A percentile compares a stretch with the other conserved stretches of the same genome.
Conservation (phyloP, 2,329 filamentous ascomycete genomes). For the Penicillium sclerotiorum region DNA sequence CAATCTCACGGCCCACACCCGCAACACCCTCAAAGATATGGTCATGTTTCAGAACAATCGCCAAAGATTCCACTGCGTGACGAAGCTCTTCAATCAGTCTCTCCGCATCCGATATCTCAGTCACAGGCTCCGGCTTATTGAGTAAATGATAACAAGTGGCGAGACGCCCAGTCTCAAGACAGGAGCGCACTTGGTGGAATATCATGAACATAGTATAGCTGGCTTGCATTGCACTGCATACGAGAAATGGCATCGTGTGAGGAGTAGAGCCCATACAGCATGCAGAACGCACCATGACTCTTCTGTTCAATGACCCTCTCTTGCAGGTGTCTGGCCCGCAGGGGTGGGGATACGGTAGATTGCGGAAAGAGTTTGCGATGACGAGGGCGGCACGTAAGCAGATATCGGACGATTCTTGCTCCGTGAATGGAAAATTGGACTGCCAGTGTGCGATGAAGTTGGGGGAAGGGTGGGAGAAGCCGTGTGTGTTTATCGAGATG, state of each 20-base stretch:
- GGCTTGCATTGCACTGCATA: constrained; percentile 27
- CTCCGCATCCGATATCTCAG: constrained; percentile 27
- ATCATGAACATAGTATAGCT: constrained; percentile 29
- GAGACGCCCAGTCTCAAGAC: constrained; percentile 17
- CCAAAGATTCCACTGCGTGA: constrained; percentile 21
- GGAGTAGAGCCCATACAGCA: constrained; percentile 6
- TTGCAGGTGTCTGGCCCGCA: constrained; percentile 4
- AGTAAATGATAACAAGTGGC: constrained; percentile 25
- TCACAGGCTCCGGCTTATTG: constrained; percentile 17
- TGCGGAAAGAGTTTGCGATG: constrained; percentile 20
- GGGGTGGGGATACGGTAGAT: constrained; percentile 15
- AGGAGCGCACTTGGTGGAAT: constrained; percentile 23
- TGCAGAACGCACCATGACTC: neutral
- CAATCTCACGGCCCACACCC: constrained; percentile 26
- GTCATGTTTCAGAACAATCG: constrained; percentile 19
- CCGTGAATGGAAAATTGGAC: constrained; percentile 26
- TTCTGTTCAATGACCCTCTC: constrained; percentile 5
- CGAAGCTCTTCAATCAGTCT: constrained; percentile 27
- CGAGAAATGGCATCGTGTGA: constrained; percentile 24
- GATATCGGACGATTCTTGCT: constrained; percentile 26
- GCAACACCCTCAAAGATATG: constrained; percentile 27
- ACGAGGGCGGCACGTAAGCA: constrained; percentile 29
- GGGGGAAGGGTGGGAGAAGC: constrained; percentile 7
- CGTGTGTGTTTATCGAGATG: constrained; percentile 18
- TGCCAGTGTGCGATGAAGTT: constrained; percentile 12